These are phyloP conservation scores for Apiospora kogelbergensis DNA, from an alignment of 2,329 filamentous ascomycete species.

Conservation along the genomic window DNA sequence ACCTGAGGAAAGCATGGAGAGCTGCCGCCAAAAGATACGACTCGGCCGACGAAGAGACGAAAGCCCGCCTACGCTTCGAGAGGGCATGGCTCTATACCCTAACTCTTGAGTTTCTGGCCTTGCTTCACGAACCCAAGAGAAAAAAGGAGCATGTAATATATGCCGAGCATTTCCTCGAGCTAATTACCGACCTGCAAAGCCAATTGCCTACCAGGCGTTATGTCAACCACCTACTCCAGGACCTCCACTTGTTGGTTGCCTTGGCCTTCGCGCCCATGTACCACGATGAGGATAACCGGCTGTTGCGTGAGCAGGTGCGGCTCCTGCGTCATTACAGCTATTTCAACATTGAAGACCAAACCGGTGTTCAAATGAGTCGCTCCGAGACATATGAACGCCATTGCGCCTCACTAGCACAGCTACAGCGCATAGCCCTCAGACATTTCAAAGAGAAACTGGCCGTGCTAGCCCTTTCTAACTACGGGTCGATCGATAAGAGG, in stretches of 20 bases:
- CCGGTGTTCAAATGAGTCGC: slow-evolving; percentile 71
- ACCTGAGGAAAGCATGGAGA: slow-evolving; percentile 87
- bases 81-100: slow-evolving; percentile 90
- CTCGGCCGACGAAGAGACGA: slow-evolving; percentile 74
- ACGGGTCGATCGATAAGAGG: slow-evolving; percentile 80
- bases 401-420: slow-evolving; percentile 70
- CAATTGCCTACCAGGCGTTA: slow-evolving; percentile 93
- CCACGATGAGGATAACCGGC: slow-evolving; percentile 68
- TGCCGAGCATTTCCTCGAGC: slow-evolving; percentile 90
- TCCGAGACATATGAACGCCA: slow-evolving; percentile 78
- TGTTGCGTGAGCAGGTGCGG: slow-evolving; percentile 77
- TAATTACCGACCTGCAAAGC: slow-evolving; percentile 86
- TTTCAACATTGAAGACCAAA: slow-evolving; percentile 91
- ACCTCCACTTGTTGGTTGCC: slow-evolving; percentile 78
- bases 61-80: slow-evolving; percentile 84
- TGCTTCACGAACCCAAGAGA: slow-evolving; percentile 61
- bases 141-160: slow-evolving; percentile 70
- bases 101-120: slow-evolving; percentile 76
- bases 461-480: slow-evolving; percentile 90
- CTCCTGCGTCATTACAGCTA: slow-evolving; percentile 85
- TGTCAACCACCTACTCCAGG: slow-evolving; percentile 82
- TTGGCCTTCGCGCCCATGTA: slow-evolving; percentile 79
- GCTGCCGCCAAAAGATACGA: slow-evolving; percentile 85
- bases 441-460: slow-evolving; percentile 87
- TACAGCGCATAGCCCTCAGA: slow-evolving; percentile 78